A percentile compares a stretch with the other conserved stretches of the same genome.
Evolutionary conservation across 305 asterid genomes (phyloP).

Genomic region (Fraxinus paxiana): DNA sequence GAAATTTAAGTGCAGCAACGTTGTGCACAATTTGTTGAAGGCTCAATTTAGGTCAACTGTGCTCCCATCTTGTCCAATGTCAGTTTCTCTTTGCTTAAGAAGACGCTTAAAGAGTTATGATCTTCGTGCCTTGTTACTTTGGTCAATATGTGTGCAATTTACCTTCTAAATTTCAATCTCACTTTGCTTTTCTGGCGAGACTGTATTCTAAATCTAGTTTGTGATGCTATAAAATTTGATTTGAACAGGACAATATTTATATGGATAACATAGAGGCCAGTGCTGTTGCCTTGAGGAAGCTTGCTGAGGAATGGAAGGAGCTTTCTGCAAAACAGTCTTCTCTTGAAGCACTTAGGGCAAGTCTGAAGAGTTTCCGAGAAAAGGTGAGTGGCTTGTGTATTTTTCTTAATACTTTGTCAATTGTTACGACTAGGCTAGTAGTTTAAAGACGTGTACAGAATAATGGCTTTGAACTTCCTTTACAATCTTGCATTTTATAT

Average conservation of each 20-base stretch:
- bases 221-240: constrained; percentile 11
- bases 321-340: constrained; percentile 52
- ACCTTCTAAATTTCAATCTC: constrained; percentile 1
- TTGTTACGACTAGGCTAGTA: constrained; percentile 3
- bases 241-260: constrained; percentile 57
- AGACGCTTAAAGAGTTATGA: neutral
- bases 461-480: neutral
- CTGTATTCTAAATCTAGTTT: neutral
- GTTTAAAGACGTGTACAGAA: neutral
- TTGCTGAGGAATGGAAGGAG: constrained; percentile 51
- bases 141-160: neutral
- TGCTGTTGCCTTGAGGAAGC: constrained; percentile 55
- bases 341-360: constrained; percentile 45
- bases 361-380: constrained; percentile 59
- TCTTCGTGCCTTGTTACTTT: neutral
- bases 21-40: neutral
- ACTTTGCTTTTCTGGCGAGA: neutral
- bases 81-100: constrained; percentile 5
- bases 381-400: constrained; percentile 37
- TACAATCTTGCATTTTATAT: neutral
- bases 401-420: neutral
- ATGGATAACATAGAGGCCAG: constrained; percentile 61
- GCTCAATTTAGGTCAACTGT: neutral
- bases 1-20: neutral
- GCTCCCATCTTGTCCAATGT: neutral